Percentiles rank a stretch among this genome's conserved stretches.
Conservation (phyloP, 352 stramenopile species). For the Discostella stelligera region DNA sequence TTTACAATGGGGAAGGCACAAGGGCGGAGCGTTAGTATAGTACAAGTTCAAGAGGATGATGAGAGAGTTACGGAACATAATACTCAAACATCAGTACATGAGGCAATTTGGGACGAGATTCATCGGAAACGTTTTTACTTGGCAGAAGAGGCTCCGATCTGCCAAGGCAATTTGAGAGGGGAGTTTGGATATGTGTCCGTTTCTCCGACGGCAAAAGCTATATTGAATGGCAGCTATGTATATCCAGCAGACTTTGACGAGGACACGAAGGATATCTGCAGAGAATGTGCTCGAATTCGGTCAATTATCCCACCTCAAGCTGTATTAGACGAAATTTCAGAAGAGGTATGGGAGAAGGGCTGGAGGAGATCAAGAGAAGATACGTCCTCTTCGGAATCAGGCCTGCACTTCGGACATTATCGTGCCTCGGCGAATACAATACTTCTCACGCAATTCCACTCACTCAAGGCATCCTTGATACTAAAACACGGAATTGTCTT, state of each 20-base stretch:
- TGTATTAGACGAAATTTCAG: neutral
- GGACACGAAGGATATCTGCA: conserved; percentile 2
- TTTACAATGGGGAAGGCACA: neutral
- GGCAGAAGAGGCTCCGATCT: conserved; percentile 4
- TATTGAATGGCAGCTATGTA: conserved; percentile 18
- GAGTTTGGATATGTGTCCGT: neutral
- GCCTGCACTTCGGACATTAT: conserved; percentile 50
- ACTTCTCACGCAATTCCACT: conserved; percentile 28
- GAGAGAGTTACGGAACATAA: neutral
- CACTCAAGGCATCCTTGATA: conserved; percentile 19
- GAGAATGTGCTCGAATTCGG: conserved; percentile 14
- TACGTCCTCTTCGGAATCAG: conserved; percentile 45
- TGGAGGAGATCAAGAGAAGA: conserved; percentile 35
- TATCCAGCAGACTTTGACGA: conserved; percentile 3
- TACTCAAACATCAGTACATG: neutral
- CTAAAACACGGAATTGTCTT: conserved; percentile 21
- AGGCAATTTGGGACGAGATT: conserved; percentile 4
- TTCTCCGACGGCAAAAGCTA: neutral
- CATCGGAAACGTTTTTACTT: neutral
- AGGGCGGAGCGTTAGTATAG: conserved; percentile 8
- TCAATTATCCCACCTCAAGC: conserved; percentile 6
- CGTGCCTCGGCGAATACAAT: conserved; percentile 19
- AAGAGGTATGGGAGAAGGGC: neutral
- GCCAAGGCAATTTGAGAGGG: neutral
- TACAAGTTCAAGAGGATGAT: conserved; percentile 5